phyloP scores from a whole-genome alignment of 257 asterid genomes.

The Solanum microdontum region DNA sequence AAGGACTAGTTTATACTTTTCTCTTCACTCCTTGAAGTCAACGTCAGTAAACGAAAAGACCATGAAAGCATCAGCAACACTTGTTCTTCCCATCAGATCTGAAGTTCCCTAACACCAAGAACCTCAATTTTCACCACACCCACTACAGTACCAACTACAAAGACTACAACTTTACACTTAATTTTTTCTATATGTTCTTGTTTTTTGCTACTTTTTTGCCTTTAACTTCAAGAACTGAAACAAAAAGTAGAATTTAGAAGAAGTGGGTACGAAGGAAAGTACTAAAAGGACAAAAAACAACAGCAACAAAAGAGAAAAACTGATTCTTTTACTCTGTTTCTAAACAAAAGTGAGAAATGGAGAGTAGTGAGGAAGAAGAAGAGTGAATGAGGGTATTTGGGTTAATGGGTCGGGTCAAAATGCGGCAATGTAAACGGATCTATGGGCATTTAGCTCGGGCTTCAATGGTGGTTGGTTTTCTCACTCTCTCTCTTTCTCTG shows the following conservation, averaged over 20 bases:
- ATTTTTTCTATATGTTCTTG: conserved; percentile 2
- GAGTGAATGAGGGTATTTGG: background rate
- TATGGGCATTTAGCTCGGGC: conserved; percentile 17
- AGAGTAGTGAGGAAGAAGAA: background rate
- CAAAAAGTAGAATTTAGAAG: conserved; percentile 8
- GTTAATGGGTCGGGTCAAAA: conserved; percentile 17
- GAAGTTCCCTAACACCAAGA: conserved; percentile 16
- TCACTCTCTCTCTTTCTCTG: background rate
- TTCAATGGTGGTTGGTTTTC: background rate
- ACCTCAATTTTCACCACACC: conserved; percentile 3
- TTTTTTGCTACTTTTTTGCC: conserved; percentile 1
- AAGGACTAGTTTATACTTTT: background rate
- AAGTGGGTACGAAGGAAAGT: conserved; percentile 7
- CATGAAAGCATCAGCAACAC: conserved; percentile 9
- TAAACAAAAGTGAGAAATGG: background rate
- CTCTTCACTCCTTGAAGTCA: conserved; percentile 11
- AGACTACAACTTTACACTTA: background rate
- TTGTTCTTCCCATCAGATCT: conserved; percentile 29
- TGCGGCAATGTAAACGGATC: conserved; percentile 21
- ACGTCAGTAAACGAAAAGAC: conserved; percentile 6
- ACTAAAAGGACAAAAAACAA: background rate
- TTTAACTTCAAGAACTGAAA: conserved; percentile 13
- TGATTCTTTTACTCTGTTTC: background rate
- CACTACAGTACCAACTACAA: conserved; percentile 23
- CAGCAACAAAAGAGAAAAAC: background rate